phyloP scores from a whole-genome alignment of 192 early-diverging fungal genomes.

The Rhizophagus clarus region DNA sequence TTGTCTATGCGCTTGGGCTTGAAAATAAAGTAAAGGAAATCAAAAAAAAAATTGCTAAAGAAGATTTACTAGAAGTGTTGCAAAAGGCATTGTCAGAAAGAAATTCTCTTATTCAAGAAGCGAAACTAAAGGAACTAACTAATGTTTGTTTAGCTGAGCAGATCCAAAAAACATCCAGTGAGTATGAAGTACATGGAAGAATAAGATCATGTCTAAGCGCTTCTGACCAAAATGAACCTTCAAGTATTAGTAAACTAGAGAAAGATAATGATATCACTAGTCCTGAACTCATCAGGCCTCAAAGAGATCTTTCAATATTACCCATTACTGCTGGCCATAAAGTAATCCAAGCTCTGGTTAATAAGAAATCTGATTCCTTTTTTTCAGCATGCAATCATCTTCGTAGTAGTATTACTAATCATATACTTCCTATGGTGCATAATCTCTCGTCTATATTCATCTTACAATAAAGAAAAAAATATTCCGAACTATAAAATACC shows the following conservation, averaged over 20 bases:
- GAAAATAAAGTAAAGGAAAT: constrained; percentile 4
- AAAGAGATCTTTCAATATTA: neutral
- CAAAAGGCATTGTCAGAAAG: neutral
- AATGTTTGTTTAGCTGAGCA: neutral
- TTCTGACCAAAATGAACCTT: neutral
- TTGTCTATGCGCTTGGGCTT: neutral
- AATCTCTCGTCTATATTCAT: neutral
- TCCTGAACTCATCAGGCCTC: neutral
- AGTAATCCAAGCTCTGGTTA: too few species aligned
- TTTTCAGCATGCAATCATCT: too few species aligned
- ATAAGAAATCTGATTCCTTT: too few species aligned
- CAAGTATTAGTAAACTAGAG: neutral
- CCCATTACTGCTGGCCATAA: too few species aligned
- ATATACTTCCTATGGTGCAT: neutral
- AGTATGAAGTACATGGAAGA: neutral
- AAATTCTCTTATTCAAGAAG: constrained; percentile 7
- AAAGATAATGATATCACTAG: neutral
- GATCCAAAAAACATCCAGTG: neutral
- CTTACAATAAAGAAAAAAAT: too few species aligned
- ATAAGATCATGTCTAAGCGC: too few species aligned
- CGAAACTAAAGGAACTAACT: neutral
- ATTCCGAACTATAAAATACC: neutral
- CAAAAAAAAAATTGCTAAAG: constrained; percentile 4
- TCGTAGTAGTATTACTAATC: neutral
- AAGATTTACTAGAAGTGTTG: too few species aligned